phyloP scores from a whole-genome alignment of 2,329 filamentous ascomycete species.

The Fusarium annulatum region DNA sequence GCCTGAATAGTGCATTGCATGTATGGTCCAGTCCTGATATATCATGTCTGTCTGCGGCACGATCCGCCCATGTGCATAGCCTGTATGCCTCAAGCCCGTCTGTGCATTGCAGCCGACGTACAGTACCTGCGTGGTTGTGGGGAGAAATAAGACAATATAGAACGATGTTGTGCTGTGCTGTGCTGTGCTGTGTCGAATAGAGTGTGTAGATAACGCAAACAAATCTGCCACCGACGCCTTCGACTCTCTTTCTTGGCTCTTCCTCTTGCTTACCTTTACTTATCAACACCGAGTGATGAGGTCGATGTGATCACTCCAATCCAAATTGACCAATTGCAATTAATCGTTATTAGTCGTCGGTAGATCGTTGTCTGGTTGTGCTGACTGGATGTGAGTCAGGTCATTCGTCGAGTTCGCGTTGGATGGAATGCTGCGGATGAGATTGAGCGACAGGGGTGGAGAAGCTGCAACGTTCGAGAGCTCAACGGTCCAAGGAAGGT shows the following conservation, averaged over 20 bases:
- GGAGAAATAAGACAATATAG: constrained; percentile 12
- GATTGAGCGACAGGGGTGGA: constrained; percentile 12
- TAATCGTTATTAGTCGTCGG: constrained; percentile 11
- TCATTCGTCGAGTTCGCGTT: constrained; percentile 21
- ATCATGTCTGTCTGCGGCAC: constrained; percentile 14
- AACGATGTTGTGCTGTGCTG: constrained; percentile 1
- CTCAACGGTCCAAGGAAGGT: constrained; percentile 9
- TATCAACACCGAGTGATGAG: neutral
- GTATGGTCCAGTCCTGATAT: neutral
- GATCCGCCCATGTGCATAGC: constrained; percentile 28
- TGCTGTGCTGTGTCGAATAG: constrained; percentile 4
- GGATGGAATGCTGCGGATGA: constrained; percentile 30
- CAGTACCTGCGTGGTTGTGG: constrained; percentile 33
- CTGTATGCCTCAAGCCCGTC: constrained; percentile 12
- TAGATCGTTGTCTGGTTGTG: constrained; percentile 28
- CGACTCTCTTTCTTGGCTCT: constrained; percentile 11
- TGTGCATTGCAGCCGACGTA: constrained; percentile 20
- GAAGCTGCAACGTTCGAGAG: constrained; percentile 13
- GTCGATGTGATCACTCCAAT: neutral
- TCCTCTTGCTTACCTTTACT: constrained; percentile 28
- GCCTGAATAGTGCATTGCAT: constrained; percentile 25
- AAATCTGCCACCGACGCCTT: constrained; percentile 18
- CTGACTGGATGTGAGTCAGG: constrained; percentile 16
- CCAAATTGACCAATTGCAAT: constrained; percentile 6
- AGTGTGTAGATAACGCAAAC: constrained; percentile 12